phyloP scores from a whole-genome alignment of 495 filamentous ascomycete species.

The Cudoniella acicularis region DNA sequence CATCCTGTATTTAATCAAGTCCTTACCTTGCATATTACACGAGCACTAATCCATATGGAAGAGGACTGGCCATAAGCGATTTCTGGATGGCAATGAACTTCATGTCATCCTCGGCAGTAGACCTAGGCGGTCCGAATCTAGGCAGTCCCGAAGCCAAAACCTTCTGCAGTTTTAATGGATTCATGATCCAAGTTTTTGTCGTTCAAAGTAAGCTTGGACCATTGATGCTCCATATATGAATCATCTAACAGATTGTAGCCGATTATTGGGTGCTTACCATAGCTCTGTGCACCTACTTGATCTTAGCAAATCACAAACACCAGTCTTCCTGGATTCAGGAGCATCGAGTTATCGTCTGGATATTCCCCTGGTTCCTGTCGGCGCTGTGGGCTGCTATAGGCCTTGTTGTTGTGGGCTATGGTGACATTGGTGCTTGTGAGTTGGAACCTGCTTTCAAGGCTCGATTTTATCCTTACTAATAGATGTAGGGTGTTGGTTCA shows the following conservation, averaged over 20 bases:
- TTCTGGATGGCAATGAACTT: slow-evolving; percentile 42
- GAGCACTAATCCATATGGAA: not conserved
- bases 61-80: slow-evolving; percentile 39
- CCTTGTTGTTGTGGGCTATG: slow-evolving; percentile 34
- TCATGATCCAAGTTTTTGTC: slow-evolving; percentile 42
- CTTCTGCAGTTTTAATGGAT: slow-evolving; percentile 44
- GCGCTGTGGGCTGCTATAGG: slow-evolving; percentile 34
- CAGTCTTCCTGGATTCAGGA: slow-evolving; percentile 36
- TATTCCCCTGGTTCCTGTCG: slow-evolving; percentile 36
- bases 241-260: slow-evolving; percentile 17
- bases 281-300: slow-evolving; percentile 38
- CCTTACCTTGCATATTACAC: not conserved
- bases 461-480: not conserved
- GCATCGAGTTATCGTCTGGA: slow-evolving; percentile 31
- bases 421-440: slow-evolving; percentile 38
- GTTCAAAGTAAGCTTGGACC: slow-evolving; percentile 33
- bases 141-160: slow-evolving; percentile 27
- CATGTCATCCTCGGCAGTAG: slow-evolving; percentile 33
- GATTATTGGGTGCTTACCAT: slow-evolving; percentile 45
- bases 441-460: not conserved
- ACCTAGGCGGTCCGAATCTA: slow-evolving; percentile 32
- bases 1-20: slow-evolving; percentile 28
- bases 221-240: not conserved
- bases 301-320: slow-evolving; percentile 36
- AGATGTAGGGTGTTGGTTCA: slow-evolving; percentile 40